These are phyloP conservation scores for Aspergillus sp. DNA, from an alignment of 2,329 filamentous ascomycete genomes.

Conservation along the genomic window DNA sequence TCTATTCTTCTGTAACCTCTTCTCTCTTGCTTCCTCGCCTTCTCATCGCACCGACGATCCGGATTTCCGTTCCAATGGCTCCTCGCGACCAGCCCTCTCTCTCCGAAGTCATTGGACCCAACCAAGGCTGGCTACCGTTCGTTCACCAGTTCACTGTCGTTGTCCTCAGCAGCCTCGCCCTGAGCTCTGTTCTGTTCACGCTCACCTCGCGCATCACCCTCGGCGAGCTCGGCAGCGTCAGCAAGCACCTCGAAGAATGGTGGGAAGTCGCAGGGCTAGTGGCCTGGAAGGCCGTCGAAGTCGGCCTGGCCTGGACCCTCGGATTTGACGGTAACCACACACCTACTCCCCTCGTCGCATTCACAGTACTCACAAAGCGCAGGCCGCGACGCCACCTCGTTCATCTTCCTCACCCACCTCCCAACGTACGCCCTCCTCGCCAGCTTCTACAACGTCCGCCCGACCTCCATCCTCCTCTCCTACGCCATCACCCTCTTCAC, in stretches of 20 bases:
- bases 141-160: conserved; percentile 45
- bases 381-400: conserved; percentile 65
- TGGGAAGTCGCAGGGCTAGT: conserved; percentile 58
- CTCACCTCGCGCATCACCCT: conserved; percentile 59
- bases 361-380: background rate
- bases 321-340: conserved; percentile 60
- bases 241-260: conserved; percentile 62
- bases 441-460: conserved; percentile 72
- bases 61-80: conserved; percentile 11
- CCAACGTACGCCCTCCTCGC: conserved; percentile 74
- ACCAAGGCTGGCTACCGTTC: too few species aligned
- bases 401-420: conserved; percentile 69
- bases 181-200: conserved; percentile 66
- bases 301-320: conserved; percentile 71
- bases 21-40: background rate
- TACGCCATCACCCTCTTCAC: conserved; percentile 68
- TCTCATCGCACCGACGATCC: background rate
- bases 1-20: background rate
- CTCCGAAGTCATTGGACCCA: too few species aligned
- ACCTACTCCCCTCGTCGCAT: background rate
- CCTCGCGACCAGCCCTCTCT: too few species aligned
- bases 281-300: conserved; percentile 61
- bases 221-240: conserved; percentile 66
- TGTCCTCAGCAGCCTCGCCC: conserved; percentile 55
- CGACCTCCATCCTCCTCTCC: conserved; percentile 59